These are phyloP conservation scores for Wallacemonas sp. DNA, from an alignment of 208 protist species.

Conservation along the genomic window DNA sequence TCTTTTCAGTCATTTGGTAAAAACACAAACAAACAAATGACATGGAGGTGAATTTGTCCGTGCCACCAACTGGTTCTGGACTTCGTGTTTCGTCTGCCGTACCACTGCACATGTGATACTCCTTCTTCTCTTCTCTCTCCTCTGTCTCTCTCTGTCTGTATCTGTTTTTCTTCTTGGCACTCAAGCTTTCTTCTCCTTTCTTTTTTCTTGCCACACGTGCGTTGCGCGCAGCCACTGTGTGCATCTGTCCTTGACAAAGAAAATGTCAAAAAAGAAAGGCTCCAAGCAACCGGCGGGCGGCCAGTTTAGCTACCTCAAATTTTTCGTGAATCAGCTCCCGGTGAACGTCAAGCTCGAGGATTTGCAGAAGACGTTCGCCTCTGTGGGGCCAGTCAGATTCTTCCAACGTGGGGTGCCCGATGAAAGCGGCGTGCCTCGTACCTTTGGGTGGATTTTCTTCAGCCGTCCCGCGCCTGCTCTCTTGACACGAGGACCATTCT, in stretches of 20 bases:
- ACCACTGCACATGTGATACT: no score
- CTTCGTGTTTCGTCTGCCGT: no score
- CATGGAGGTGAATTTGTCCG: no score
- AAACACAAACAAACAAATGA: no score
- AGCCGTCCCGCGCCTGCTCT: conserved; percentile 3
- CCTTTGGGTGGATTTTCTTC: conserved; percentile 24
- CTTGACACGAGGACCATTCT: conserved; percentile 11
- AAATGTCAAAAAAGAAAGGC: not conserved
- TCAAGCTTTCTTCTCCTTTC: not conserved
- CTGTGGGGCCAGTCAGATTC: conserved; percentile 17
- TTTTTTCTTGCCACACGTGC: not conserved
- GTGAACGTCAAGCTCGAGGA: not conserved
- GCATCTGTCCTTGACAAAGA: not conserved
- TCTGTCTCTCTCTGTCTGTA: not conserved
- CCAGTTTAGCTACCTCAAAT: not conserved
- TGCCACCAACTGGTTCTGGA: no score
- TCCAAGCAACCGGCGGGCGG: not conserved
- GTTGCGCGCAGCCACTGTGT: not conserved
- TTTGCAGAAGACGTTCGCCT: conserved; percentile 12
- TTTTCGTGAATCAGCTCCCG: conserved; percentile 23
- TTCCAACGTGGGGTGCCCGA: not conserved
- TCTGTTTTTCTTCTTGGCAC: not conserved
- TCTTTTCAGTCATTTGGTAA: no score
- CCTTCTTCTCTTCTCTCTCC: not conserved
- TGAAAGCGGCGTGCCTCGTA: not conserved